Conservation (phyloP, 108 stramenopile genomes). For the Parmales sp. region DNA sequence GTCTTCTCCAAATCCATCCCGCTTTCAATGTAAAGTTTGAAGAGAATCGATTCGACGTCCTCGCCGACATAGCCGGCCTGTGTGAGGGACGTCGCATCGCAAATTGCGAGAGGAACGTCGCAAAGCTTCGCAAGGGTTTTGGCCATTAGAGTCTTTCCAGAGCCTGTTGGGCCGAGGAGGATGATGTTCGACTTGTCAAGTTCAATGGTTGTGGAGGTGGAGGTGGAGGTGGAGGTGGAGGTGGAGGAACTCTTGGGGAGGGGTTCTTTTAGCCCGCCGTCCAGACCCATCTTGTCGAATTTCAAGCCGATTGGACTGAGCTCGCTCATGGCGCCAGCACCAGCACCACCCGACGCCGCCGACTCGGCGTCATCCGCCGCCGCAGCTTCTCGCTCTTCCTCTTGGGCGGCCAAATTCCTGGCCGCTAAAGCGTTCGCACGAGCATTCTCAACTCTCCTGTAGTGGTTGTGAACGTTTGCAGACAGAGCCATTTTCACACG, state of each 20-base stretch:
- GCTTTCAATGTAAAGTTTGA: conserved; percentile 84
- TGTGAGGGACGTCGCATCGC: conserved; percentile 91
- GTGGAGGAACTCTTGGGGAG: neutral
- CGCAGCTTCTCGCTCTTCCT: neutral
- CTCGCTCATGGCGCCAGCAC: conserved; percentile 16
- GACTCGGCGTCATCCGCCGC: neutral
- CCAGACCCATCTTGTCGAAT: conserved; percentile 53
- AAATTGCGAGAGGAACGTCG: conserved; percentile 86
- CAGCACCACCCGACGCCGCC: conserved; percentile 8
- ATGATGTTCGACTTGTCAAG: conserved; percentile 94
- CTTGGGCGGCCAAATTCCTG: conserved; percentile 13
- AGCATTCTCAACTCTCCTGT: conserved; percentile 66
- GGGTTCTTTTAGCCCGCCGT: neutral
- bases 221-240: neutral
- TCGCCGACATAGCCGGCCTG: conserved; percentile 98
- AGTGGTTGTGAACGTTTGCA: conserved; percentile 95
- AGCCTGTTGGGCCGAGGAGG: conserved; percentile 84
- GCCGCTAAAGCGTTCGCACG: conserved; percentile 53
- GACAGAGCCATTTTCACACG: conserved; percentile 84
- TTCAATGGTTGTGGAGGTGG: conserved; percentile 22
- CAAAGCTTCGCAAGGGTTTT: conserved; percentile 85
- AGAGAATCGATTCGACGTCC: conserved; percentile 90
- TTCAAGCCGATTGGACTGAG: conserved; percentile 56
- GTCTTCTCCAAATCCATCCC: conserved; percentile 86
- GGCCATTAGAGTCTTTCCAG: conserved; percentile 82